Evolutionary conservation across 1,284 basidiomycete species (phyloP).

Genomic region (Anthracocystis walkeri): DNA sequence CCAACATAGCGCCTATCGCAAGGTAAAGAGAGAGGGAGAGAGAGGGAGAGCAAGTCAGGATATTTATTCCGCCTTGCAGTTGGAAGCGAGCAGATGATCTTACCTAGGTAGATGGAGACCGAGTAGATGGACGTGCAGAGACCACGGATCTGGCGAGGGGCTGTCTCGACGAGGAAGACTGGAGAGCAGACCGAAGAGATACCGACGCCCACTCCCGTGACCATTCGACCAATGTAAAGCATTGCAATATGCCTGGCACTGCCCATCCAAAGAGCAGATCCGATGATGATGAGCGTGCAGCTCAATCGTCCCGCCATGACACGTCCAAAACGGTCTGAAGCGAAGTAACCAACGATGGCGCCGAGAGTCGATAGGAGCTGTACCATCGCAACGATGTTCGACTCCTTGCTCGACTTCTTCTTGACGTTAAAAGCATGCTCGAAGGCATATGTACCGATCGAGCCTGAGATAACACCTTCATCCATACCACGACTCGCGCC

Average conservation of each 20-base stretch:
- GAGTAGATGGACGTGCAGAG: conserved; percentile 39
- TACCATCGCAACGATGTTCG: conserved; percentile 41
- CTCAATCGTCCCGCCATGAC: conserved; percentile 20
- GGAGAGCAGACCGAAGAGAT: conserved; percentile 29
- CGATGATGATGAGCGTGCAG: conserved; percentile 31
- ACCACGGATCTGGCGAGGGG: conserved; percentile 37
- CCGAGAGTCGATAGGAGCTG: conserved; percentile 35
- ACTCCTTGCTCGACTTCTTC: conserved; percentile 34
- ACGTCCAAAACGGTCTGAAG: conserved; percentile 23
- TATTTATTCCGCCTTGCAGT: too few species aligned
- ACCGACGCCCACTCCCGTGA: conserved; percentile 33
- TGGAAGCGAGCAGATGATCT: too few species aligned
- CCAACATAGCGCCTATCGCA: conserved; percentile 18
- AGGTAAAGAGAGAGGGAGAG: background rate
- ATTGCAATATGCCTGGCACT: conserved; percentile 17
- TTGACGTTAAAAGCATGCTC: conserved; percentile 33
- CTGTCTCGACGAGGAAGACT: conserved; percentile 33
- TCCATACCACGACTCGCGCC: conserved; percentile 39
- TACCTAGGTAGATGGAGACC: conserved; percentile 29
- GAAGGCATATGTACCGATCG: conserved; percentile 19
- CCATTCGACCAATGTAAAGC: conserved; percentile 24
- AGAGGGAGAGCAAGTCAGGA: too few species aligned
- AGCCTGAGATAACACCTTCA: conserved; percentile 33
- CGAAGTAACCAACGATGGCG: conserved; percentile 27
- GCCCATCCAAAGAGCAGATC: conserved; percentile 27